These are phyloP conservation scores for Pterocarpus santalinus DNA, from an alignment of 306 rosid genomes.

Conservation along the genomic window DNA sequence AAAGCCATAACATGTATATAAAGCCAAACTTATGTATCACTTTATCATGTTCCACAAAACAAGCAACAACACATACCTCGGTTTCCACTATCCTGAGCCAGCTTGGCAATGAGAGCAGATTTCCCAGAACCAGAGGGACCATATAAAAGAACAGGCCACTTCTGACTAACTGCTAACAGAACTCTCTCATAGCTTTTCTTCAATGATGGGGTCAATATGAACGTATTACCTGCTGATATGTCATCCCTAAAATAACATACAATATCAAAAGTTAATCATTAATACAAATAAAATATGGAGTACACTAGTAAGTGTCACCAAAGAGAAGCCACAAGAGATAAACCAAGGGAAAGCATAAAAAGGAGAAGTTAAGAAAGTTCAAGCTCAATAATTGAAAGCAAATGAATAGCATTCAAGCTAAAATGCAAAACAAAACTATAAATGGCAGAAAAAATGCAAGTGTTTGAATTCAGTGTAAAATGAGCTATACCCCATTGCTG, in stretches of 20 bases:
- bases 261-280: slow-evolving; percentile 33
- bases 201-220: slow-evolving; percentile 68
- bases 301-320: slow-evolving; percentile 9
- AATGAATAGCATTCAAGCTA: slow-evolving; percentile 4
- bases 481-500: slow-evolving; percentile 54
- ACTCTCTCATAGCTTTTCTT: slow-evolving; percentile 78
- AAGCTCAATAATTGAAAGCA: slow-evolving; percentile 4
- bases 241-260: slow-evolving; percentile 59
- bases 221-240: slow-evolving; percentile 50
- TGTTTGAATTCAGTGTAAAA: slow-evolving; percentile 15
- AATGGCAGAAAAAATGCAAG: background rate
- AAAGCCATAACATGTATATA: slow-evolving; percentile 19
- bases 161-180: slow-evolving; percentile 74
- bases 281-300: slow-evolving; percentile 38
- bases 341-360: slow-evolving; percentile 20
- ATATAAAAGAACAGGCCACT: slow-evolving; percentile 88
- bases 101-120: slow-evolving; percentile 82
- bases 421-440: slow-evolving; percentile 11
- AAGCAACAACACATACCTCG: slow-evolving; percentile 47
- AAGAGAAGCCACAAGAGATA: slow-evolving; percentile 16
- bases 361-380: slow-evolving; percentile 3
- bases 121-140: slow-evolving; percentile 93
- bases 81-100: slow-evolving; percentile 67
- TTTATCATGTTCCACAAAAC: slow-evolving; percentile 14
- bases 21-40: background rate